Conservation (phyloP, 2,329 filamentous ascomycete species). For the Colletotrichum lupini region DNA sequence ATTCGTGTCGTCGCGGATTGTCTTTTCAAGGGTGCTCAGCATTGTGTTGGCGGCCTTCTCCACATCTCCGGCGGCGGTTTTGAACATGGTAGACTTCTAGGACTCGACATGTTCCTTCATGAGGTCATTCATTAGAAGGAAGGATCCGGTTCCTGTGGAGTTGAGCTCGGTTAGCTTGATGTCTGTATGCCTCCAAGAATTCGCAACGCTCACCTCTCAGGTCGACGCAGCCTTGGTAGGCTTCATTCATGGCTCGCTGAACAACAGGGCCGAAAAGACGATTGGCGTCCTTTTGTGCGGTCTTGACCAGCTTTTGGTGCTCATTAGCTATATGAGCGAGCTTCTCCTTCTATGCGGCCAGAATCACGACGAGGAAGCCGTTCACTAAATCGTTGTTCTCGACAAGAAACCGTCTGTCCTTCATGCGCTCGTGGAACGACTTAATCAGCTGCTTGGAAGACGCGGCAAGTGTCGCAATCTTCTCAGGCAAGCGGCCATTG, state of each 20-base stretch:
- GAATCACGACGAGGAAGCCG: background rate
- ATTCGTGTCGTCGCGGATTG: background rate
- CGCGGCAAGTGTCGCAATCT: background rate
- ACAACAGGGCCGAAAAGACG: conserved; percentile 13
- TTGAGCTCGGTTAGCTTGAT: background rate
- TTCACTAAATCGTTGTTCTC: conserved; percentile 6
- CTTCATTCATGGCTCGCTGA: background rate
- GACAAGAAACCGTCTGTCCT: background rate
- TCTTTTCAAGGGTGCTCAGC: background rate
- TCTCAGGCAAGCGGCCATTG: conserved; percentile 36
- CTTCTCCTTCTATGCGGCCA: background rate
- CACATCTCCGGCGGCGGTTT: conserved; percentile 19
- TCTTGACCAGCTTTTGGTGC: background rate
- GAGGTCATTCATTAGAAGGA: conserved; percentile 37
- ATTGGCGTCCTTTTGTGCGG: conserved; percentile 38
- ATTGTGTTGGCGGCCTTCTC: conserved; percentile 13
- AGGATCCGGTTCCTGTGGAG: conserved; percentile 37
- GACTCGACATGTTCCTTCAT: conserved; percentile 38
- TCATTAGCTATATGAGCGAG: background rate
- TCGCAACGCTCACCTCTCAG: background rate
- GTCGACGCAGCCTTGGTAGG: background rate
- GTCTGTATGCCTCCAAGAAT: too few species aligned
- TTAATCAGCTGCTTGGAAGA: conserved; percentile 1
- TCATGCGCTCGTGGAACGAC: conserved; percentile 5
- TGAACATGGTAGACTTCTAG: conserved; percentile 37